Conservation (phyloP, 306 rosid genomes). For the Quillaja saponaria region DNA sequence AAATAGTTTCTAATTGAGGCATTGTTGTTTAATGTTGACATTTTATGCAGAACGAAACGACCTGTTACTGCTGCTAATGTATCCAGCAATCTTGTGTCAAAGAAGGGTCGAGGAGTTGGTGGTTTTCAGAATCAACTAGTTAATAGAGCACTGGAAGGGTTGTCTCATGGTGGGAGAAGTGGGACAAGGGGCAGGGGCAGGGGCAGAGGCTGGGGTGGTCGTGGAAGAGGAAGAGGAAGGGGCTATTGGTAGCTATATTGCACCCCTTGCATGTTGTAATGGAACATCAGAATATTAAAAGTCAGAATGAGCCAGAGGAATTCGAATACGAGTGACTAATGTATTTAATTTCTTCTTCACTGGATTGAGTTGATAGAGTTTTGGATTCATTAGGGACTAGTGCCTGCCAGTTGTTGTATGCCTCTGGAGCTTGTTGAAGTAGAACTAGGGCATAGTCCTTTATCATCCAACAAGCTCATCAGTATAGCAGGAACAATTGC, state of each 20-base stretch:
- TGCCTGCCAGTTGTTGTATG: too few species aligned
- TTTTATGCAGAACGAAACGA: slow-evolving; percentile 67
- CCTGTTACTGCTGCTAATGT: slow-evolving; percentile 58
- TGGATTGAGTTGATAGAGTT: slow-evolving; percentile 43
- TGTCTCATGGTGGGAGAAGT: slow-evolving; percentile 70
- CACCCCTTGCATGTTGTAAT: slow-evolving; percentile 16
- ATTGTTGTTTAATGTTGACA: not conserved
- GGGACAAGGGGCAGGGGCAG: slow-evolving; percentile 64
- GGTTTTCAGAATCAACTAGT: slow-evolving; percentile 75
- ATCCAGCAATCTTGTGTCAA: slow-evolving; percentile 52
- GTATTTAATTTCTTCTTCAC: slow-evolving; percentile 45
- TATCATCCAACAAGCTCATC: not conserved
- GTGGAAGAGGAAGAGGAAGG: slow-evolving; percentile 69
- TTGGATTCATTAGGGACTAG: slow-evolving; percentile 14
- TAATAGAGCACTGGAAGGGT: slow-evolving; percentile 82
- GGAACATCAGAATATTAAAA: slow-evolving; percentile 13
- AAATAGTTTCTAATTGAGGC: not conserved
- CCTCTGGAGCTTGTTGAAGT: too few species aligned
- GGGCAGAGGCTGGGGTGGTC: slow-evolving; percentile 69
- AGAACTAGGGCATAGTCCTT: too few species aligned
- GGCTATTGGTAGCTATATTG: slow-evolving; percentile 47
- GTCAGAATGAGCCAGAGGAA: slow-evolving; percentile 30
- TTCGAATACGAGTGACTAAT: slow-evolving; percentile 37
- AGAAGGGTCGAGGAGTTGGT: slow-evolving; percentile 81
- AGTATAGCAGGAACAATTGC: too few species aligned